Conservation (phyloP, 2,329 filamentous ascomycete species). For the Coniochaeta prunicola region DNA sequence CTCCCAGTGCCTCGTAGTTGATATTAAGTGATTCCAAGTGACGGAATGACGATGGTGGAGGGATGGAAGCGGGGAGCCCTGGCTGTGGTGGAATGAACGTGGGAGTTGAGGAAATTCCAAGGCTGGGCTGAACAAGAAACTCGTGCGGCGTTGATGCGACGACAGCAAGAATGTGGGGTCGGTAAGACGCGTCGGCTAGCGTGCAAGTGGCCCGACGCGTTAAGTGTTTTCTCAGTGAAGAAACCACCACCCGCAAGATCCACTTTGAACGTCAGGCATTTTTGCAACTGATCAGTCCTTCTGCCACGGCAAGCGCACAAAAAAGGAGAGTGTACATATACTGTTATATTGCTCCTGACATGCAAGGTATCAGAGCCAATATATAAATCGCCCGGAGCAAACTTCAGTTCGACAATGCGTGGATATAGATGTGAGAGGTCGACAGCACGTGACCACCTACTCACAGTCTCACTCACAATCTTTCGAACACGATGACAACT, state of each 20-base stretch:
- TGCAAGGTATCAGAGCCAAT: neutral
- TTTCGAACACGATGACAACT: neutral
- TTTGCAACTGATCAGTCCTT: neutral
- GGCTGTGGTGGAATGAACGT: neutral
- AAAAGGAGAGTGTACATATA: neutral
- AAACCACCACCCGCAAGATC: neutral
- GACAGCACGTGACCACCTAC: too few species aligned
- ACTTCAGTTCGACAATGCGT: too few species aligned
- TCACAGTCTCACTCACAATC: too few species aligned
- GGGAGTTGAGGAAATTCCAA: neutral
- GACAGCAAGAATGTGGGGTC: constrained; percentile 3
- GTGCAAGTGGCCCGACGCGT: neutral
- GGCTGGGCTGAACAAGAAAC: neutral
- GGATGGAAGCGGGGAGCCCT: neutral
- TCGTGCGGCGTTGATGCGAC: neutral
- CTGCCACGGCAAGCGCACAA: neutral
- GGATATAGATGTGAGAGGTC: neutral
- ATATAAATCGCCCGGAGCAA: too few species aligned
- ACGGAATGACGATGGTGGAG: neutral
- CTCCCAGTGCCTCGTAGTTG: neutral
- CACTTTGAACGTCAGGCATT: neutral
- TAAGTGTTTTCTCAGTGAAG: constrained; percentile 8
- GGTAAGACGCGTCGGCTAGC: neutral
- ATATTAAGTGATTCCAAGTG: neutral
- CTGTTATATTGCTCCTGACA: neutral